phyloP scores from a whole-genome alignment of 208 protist genomes.

The Blastocrithidia nonstop region DNA sequence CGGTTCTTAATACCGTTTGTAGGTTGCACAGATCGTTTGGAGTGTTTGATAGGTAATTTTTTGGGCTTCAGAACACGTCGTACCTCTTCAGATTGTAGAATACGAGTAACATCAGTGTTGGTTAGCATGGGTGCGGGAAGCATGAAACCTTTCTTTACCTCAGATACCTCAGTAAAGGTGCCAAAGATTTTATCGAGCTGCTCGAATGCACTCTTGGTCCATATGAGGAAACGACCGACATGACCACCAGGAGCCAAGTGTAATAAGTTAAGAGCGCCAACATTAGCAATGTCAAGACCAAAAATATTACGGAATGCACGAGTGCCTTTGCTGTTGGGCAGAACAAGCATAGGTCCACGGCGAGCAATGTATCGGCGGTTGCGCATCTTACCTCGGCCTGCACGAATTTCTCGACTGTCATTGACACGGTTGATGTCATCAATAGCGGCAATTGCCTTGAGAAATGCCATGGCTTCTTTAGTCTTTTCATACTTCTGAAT shows the following conservation, averaged over 20 bases:
- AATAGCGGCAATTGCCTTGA: constrained; percentile 87
- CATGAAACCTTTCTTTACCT: constrained; percentile 81
- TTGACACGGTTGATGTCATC: constrained; percentile 92
- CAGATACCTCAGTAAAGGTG: constrained; percentile 64
- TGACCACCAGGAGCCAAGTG: constrained; percentile 98
- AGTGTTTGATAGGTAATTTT: constrained; percentile 42
- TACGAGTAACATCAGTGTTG: constrained; percentile 61
- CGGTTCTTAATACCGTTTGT: constrained; percentile 67
- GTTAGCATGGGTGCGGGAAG: constrained; percentile 54
- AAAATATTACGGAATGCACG: constrained; percentile 94
- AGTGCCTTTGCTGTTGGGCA: constrained; percentile 80
- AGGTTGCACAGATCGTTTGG: constrained; percentile 18
- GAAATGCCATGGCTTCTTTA: constrained; percentile 88
- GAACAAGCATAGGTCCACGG: constrained; percentile 95
- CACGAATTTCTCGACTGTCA: constrained; percentile 79
- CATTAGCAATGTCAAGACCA: constrained; percentile 91
- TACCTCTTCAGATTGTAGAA: constrained; percentile 75
- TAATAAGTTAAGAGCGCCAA: constrained; percentile 94
- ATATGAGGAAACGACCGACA: constrained; percentile 98
- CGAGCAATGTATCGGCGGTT: constrained; percentile 91
- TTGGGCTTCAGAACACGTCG: constrained; percentile 56
- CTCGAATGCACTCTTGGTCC: constrained; percentile 96
- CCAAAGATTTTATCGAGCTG: constrained; percentile 95
- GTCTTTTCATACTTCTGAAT: constrained; percentile 91
- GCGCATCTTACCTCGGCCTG: constrained; percentile 94